These are phyloP conservation scores for Neurospora sp. DNA, from an alignment of 495 filamentous ascomycete species.

Conservation along the genomic window DNA sequence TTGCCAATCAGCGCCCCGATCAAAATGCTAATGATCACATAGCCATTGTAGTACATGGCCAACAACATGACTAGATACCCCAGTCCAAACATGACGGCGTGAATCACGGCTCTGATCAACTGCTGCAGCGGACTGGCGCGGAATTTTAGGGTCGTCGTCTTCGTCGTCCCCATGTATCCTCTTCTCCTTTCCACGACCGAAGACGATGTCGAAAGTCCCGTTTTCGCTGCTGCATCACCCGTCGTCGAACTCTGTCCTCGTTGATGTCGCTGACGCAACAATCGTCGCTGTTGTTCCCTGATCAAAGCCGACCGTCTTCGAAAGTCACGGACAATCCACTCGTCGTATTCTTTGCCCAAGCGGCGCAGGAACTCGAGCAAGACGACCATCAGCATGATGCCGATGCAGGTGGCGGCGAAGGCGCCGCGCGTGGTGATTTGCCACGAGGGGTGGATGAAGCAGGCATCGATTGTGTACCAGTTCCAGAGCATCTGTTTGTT, in stretches of 20 bases:
- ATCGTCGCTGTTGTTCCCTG: not conserved
- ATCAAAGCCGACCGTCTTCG: constrained; percentile 15
- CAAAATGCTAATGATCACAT: constrained; percentile 47
- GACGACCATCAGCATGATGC: constrained; percentile 44
- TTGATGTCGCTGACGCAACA: not conserved
- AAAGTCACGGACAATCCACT: constrained; percentile 32
- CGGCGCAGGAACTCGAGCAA: constrained; percentile 42
- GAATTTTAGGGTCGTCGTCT: constrained; percentile 22
- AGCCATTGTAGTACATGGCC: constrained; percentile 47
- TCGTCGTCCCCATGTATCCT: not conserved
- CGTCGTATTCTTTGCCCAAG: constrained; percentile 44
- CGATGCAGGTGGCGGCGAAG: constrained; percentile 50
- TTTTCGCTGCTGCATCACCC: not conserved
- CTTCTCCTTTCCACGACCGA: not conserved
- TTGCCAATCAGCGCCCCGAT: constrained; percentile 41
- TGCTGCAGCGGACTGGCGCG: constrained; percentile 39
- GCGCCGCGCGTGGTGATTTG: constrained; percentile 33
- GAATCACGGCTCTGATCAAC: constrained; percentile 35
- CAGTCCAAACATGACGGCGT: constrained; percentile 40
- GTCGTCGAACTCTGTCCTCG: not conserved
- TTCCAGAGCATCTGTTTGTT: constrained; percentile 49
- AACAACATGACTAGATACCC: constrained; percentile 50
- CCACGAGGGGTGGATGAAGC: constrained; percentile 41
- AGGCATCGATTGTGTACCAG: constrained; percentile 45
- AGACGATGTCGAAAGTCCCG: not conserved